Conservation (phyloP, 495 filamentous ascomycete species). For the Penicillium diatomitis region DNA sequence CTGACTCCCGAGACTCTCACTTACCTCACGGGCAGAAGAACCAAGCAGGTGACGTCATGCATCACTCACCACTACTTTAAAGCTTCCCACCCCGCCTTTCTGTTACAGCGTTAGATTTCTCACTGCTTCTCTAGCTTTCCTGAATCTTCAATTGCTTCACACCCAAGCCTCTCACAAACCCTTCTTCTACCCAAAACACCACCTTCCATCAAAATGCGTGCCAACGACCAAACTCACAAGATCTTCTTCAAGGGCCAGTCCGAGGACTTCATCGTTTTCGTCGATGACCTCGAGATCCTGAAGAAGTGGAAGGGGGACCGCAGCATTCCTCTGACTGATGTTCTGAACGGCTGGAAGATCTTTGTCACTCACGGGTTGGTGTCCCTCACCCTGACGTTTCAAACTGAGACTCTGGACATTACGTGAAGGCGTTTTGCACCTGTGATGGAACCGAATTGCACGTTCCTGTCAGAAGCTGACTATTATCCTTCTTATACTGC, state of each 20-base stretch:
- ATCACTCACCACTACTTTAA: conserved; percentile 14
- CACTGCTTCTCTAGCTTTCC: too few relatives aligned
- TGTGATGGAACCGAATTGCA: too few relatives aligned
- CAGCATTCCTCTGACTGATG: conserved; percentile 67
- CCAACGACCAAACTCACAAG: conserved; percentile 65
- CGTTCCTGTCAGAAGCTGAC: neutral
- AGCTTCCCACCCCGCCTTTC: conserved; percentile 1
- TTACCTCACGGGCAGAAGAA: too few relatives aligned
- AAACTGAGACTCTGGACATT: too few relatives aligned
- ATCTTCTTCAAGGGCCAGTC: conserved; percentile 82
- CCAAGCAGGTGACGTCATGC: conserved; percentile 24
- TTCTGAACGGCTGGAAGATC: conserved; percentile 84
- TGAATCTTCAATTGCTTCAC: too few relatives aligned
- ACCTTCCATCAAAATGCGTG: conserved; percentile 53
- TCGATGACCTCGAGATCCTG: conserved; percentile 62
- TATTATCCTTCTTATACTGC: neutral
- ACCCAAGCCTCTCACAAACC: neutral
- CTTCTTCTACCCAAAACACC: neutral
- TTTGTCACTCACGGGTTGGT: conserved; percentile 85
- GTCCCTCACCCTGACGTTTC: neutral
- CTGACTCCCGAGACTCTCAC: too few relatives aligned
- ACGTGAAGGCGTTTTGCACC: too few relatives aligned
- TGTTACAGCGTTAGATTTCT: too few relatives aligned
- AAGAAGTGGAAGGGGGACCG: conserved; percentile 79
- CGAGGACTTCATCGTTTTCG: conserved; percentile 87